Conservation (phyloP, 305 asterid species). For the Euphrasia arctica region DNA sequence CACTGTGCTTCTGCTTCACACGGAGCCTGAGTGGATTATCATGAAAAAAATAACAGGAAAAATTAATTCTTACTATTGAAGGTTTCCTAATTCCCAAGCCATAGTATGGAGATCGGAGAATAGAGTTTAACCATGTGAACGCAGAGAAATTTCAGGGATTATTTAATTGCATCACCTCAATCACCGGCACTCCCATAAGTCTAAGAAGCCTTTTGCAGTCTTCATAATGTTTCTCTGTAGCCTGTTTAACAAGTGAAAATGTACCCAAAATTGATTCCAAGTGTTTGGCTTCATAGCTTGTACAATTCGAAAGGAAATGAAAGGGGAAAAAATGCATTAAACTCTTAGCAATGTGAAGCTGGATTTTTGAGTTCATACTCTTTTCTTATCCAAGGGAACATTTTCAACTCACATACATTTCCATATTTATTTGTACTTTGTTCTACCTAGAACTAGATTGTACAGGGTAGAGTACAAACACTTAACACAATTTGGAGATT, state of each 20-base stretch:
- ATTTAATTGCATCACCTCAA: conserved; percentile 61
- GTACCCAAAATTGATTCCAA: conserved; percentile 19
- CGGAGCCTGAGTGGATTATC: conserved; percentile 62
- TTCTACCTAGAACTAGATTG: too few relatives aligned
- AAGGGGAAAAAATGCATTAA: conserved; percentile 3
- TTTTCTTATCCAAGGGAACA: conserved; percentile 1
- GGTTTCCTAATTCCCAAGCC: conserved; percentile 1
- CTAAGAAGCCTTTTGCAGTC: conserved; percentile 92
- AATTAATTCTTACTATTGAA: background rate
- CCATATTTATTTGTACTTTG: too few relatives aligned
- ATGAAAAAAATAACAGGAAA: conserved; percentile 4
- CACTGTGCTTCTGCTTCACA: conserved; percentile 98
- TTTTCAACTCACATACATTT: background rate
- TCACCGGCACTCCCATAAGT: conserved; percentile 96
- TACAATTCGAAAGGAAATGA: conserved; percentile 16
- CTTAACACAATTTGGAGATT: too few relatives aligned
- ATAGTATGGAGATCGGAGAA: background rate
- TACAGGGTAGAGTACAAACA: too few relatives aligned
- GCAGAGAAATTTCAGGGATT: conserved; percentile 5
- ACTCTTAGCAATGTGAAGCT: background rate
- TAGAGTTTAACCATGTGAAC: conserved; percentile 19
- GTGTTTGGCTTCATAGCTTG: conserved; percentile 14
- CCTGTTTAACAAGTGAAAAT: conserved; percentile 41
- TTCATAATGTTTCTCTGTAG: conserved; percentile 76
- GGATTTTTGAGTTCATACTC: background rate